Conservation (phyloP, 2,329 filamentous ascomycete species). For the Trichoderma guizhouense region DNA sequence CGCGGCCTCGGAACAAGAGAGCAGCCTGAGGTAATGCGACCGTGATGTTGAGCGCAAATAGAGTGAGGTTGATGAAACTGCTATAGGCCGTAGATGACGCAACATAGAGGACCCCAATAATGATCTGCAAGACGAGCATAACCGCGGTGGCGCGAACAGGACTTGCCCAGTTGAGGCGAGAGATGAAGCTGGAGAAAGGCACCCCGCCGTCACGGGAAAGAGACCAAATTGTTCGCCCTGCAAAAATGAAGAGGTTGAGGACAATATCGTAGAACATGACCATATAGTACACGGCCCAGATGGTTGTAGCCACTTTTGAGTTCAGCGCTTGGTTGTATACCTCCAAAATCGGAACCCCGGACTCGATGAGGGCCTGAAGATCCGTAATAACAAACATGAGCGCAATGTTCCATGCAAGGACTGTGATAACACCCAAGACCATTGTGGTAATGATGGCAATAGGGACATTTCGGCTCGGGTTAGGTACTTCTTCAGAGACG, state of each 20-base stretch:
- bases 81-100: slow-evolving; percentile 25
- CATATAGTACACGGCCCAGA: slow-evolving; percentile 27
- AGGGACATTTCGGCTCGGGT: slow-evolving; percentile 27
- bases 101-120: slow-evolving; percentile 26
- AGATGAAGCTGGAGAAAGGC: slow-evolving; percentile 24
- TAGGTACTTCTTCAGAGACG: slow-evolving; percentile 26
- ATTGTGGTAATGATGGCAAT: slow-evolving; percentile 27
- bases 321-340: slow-evolving; percentile 27
- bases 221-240: slow-evolving; percentile 27
- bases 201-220: slow-evolving; percentile 27
- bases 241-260: slow-evolving; percentile 27
- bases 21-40: slow-evolving; percentile 25
- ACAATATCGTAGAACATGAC: slow-evolving; percentile 29
- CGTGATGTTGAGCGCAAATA: slow-evolving; percentile 28
- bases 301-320: slow-evolving; percentile 25
- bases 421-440: slow-evolving; percentile 23
- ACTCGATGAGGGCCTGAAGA: slow-evolving; percentile 24
- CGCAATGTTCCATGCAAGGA: slow-evolving; percentile 26
- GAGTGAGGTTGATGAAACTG: slow-evolving; percentile 26
- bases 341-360: slow-evolving; percentile 25
- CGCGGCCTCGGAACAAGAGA: slow-evolving; percentile 24
- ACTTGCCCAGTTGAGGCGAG: slow-evolving; percentile 24
- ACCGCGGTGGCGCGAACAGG: slow-evolving; percentile 26
- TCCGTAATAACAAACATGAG: slow-evolving; percentile 28
- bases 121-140: slow-evolving; percentile 28